A percentile compares a stretch with the other conserved stretches of the same genome.
These are phyloP conservation scores for Pseudocercospora pini-densiflorae DNA, from an alignment of 2,329 filamentous ascomycete genomes.

Conservation along the genomic window DNA sequence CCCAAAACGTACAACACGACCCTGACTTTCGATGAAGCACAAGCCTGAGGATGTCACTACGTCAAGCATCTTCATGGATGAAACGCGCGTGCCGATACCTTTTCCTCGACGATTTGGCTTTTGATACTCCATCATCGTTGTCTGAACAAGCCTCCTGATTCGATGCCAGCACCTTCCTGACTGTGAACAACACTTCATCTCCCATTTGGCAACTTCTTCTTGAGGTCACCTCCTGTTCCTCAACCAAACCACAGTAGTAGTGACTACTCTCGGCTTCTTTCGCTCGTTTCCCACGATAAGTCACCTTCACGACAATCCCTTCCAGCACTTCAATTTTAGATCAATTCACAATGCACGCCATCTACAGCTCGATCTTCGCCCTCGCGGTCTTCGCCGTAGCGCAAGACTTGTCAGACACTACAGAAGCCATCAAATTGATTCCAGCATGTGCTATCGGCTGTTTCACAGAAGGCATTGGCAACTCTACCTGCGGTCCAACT, in stretches of 20 bases:
- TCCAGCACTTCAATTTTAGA: background rate
- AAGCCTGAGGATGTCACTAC: background rate
- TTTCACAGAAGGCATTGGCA: slow-evolving; percentile 52
- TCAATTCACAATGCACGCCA: slow-evolving; percentile 11
- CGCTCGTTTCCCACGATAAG: background rate
- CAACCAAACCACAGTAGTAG: background rate
- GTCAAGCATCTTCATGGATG: background rate
- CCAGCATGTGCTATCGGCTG: slow-evolving; percentile 41
- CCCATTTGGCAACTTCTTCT: background rate
- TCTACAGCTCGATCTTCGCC: slow-evolving; percentile 13
- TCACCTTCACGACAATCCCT: background rate
- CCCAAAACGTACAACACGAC: background rate
- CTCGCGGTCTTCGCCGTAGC: slow-evolving; percentile 9
- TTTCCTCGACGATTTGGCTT: background rate
- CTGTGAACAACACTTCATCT: background rate
- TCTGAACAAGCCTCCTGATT: background rate
- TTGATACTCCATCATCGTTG: background rate
- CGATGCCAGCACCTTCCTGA: background rate
- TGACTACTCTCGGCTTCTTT: background rate
- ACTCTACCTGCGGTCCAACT: slow-evolving; percentile 52
- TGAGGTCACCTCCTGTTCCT: background rate
- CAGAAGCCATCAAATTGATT: slow-evolving; percentile 16
- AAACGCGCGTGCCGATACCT: background rate
- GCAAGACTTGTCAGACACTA: background rate
- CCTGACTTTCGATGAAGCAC: background rate